These are phyloP conservation scores for Penicillium verhagenii DNA, from an alignment of 495 filamentous ascomycete genomes.

Conservation along the genomic window DNA sequence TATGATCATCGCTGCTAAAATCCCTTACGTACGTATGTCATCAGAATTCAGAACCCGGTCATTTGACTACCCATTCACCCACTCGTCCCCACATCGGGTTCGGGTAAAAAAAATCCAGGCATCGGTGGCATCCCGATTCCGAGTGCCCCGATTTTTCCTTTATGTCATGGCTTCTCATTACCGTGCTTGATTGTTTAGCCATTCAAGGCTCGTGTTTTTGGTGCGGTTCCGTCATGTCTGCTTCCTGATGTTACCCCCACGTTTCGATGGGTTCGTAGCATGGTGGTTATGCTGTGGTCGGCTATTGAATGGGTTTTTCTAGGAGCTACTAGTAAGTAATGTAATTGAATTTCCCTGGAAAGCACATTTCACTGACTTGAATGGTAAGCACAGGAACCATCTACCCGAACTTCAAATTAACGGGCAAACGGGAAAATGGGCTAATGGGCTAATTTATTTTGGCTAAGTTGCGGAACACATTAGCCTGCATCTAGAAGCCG, in stretches of 20 bases:
- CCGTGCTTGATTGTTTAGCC: constrained; percentile 1
- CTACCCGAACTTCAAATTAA: too few relatives aligned
- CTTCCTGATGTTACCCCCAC: neutral
- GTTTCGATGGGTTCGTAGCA: neutral
- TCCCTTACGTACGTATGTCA: too few relatives aligned
- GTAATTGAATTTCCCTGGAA: too few relatives aligned
- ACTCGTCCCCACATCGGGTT: constrained; percentile 13
- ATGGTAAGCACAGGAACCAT: too few relatives aligned
- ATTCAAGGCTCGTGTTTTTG: neutral
- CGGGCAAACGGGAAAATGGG: too few relatives aligned
- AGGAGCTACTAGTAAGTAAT: too few relatives aligned
- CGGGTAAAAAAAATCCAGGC: constrained; percentile 10
- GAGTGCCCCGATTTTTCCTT: constrained; percentile 2
- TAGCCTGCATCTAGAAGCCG: neutral
- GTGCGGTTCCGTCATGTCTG: neutral
- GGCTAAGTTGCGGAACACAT: neutral
- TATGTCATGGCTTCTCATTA: neutral
- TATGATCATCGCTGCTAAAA: too few relatives aligned
- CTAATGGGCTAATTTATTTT: neutral
- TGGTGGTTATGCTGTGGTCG: neutral
- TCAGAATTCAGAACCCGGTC: neutral
- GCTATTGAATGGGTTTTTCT: too few relatives aligned
- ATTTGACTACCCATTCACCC: neutral
- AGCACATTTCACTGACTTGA: too few relatives aligned
- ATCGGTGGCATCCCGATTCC: constrained; percentile 12